phyloP scores from a whole-genome alignment of 2,329 filamentous ascomycete species.

The Cadophora sp. region DNA sequence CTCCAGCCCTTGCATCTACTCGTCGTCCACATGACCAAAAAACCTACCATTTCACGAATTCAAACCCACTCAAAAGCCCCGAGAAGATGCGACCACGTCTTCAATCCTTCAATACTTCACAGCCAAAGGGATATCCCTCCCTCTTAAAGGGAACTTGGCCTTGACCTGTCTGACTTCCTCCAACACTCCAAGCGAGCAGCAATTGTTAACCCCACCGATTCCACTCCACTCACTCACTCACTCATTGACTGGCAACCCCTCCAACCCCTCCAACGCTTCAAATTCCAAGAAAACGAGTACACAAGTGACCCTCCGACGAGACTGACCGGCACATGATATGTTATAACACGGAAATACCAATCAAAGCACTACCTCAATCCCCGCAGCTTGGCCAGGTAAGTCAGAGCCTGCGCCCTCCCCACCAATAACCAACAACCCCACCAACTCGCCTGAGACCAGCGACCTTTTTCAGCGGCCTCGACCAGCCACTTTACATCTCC shows the following conservation, averaged over 20 bases:
- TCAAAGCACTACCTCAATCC: no score
- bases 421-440: not conserved
- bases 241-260: not conserved
- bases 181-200: not conserved
- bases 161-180: no score
- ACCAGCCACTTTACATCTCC: not conserved
- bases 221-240: not conserved
- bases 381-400: no score
- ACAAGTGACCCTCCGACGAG: no score
- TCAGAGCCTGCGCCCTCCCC: no score
- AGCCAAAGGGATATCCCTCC: not conserved
- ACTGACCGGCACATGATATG: no score
- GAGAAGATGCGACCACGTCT: not conserved
- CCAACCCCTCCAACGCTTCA: not conserved
- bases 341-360: no score
- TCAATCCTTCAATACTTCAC: not conserved
- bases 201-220: not conserved
- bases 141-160: no score
- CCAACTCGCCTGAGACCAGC: slow-evolving; percentile 5
- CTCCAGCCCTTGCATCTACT: no score
- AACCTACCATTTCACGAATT: not conserved
- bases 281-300: no score
- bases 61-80: not conserved
- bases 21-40: not conserved
- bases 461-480: not conserved